Evolutionary conservation across 73 alveolate species (phyloP).

Genomic region (Tetrahymena malaccensis): DNA sequence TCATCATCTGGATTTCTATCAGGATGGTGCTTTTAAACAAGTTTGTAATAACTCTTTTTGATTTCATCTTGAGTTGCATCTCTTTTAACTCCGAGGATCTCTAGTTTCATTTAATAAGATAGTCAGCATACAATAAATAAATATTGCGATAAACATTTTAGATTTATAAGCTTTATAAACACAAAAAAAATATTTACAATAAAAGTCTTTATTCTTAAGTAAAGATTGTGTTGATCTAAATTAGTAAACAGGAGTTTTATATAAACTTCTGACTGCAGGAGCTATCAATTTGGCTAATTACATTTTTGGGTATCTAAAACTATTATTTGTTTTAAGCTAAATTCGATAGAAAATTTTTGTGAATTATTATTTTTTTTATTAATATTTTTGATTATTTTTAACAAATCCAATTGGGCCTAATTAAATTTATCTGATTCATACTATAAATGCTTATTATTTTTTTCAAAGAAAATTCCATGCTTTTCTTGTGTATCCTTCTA

Average conservation of each 20-base stretch:
- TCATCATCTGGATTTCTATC: slow-evolving; percentile 64
- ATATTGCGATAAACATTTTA: neutral
- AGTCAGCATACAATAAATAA: neutral
- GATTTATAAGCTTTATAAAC: neutral
- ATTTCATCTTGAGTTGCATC: slow-evolving; percentile 76
- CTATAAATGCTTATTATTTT: neutral
- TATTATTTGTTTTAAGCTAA: neutral
- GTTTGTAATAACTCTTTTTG: slow-evolving; percentile 79
- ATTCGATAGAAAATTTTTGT: neutral
- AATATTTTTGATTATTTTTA: neutral
- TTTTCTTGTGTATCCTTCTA: neutral
- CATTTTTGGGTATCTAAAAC: neutral
- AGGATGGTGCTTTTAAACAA: slow-evolving; percentile 84
- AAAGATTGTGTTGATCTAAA: neutral
- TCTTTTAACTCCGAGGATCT: slow-evolving; percentile 61
- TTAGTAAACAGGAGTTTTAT: neutral
- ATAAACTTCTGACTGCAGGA: neutral
- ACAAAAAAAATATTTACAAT: neutral
- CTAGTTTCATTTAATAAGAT: neutral
- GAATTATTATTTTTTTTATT: neutral
- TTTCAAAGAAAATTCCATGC: neutral
- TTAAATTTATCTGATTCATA: neutral
- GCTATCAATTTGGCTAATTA: neutral
- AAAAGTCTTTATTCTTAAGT: neutral
- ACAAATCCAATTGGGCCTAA: neutral